These are phyloP conservation scores for Trichoderma arundinaceum DNA, from an alignment of 2,329 filamentous ascomycete genomes.

Conservation along the genomic window DNA sequence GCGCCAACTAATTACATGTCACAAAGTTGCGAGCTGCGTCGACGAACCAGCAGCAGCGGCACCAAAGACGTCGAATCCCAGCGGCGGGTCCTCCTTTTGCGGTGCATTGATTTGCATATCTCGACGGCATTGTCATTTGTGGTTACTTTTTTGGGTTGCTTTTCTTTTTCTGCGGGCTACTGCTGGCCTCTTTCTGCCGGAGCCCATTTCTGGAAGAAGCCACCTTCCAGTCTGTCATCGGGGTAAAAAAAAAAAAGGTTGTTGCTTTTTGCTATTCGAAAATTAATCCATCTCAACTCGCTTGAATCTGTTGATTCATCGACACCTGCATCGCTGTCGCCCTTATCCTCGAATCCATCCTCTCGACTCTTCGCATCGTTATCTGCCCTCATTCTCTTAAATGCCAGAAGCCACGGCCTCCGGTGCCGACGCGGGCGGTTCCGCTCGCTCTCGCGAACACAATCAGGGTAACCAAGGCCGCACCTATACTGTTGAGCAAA, in stretches of 20 bases:
- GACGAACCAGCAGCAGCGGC: conserved; percentile 19
- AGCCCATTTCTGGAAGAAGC: conserved; percentile 27
- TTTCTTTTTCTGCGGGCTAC: neutral
- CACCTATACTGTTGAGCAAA: conserved; percentile 86
- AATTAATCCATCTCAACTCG: neutral
- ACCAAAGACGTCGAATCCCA: conserved; percentile 8
- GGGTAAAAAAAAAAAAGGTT: neutral
- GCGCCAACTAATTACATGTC: conserved; percentile 8
- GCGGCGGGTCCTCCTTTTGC: conserved; percentile 19
- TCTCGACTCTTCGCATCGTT: neutral
- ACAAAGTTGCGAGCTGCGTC: conserved; percentile 19
- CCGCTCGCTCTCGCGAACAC: conserved; percentile 65
- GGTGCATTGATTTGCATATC: conserved; percentile 23
- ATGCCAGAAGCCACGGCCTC: conserved; percentile 59
- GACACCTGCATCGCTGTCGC: neutral
- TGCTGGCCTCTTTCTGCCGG: neutral
- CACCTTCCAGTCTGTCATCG: conserved; percentile 26
- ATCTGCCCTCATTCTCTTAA: conserved; percentile 30
- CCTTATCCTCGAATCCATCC: neutral
- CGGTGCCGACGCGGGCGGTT: conserved; percentile 57
- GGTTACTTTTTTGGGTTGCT: conserved; percentile 8
- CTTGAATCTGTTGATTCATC: neutral
- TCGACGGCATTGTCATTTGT: conserved; percentile 19
- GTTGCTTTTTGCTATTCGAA: neutral
- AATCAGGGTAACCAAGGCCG: conserved; percentile 78